Evolutionary conservation across 129 eudicot species (phyloP).

Genomic region (Calendula officinalis): DNA sequence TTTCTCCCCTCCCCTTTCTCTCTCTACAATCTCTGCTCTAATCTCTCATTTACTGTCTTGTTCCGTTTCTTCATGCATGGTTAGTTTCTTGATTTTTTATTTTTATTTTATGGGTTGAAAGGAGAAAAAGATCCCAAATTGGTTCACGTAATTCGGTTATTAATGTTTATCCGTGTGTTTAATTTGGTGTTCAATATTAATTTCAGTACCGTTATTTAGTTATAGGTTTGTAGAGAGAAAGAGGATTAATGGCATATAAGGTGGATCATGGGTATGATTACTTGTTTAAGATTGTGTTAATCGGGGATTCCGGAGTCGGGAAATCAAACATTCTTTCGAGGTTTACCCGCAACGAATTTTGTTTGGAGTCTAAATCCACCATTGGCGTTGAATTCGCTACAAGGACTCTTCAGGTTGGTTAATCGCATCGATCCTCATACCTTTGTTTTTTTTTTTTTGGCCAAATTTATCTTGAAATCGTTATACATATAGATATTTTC

Average conservation of each 20-base stretch:
- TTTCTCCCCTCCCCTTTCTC: conserved; percentile 10
- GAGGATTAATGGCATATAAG: conserved; percentile 67
- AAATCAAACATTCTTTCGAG: conserved; percentile 89
- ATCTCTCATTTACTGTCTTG: conserved; percentile 5
- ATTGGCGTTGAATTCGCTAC: conserved; percentile 97
- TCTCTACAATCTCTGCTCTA: conserved; percentile 25
- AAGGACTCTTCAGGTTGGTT: conserved; percentile 77
- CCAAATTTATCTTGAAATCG: neutral
- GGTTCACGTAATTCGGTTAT: neutral
- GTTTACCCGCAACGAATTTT: conserved; percentile 85
- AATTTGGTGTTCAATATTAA: too few species aligned
- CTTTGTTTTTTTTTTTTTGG: too few species aligned
- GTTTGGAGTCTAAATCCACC: conserved; percentile 91
- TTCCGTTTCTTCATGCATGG: conserved; percentile 28
- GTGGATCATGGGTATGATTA: conserved; percentile 93
- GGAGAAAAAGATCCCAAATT: neutral
- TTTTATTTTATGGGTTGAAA: neutral
- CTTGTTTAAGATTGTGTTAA: conserved; percentile 76
- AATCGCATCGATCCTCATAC: neutral
- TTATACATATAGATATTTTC: too few species aligned
- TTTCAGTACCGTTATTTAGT: too few species aligned
- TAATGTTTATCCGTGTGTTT: too few species aligned
- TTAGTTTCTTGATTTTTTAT: conserved; percentile 13
- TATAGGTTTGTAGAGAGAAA: conserved; percentile 34
- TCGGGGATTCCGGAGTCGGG: conserved; percentile 95